These are phyloP conservation scores for Coemansia sp. DNA, from an alignment of 192 early-diverging fungal genomes.

Conservation along the genomic window DNA sequence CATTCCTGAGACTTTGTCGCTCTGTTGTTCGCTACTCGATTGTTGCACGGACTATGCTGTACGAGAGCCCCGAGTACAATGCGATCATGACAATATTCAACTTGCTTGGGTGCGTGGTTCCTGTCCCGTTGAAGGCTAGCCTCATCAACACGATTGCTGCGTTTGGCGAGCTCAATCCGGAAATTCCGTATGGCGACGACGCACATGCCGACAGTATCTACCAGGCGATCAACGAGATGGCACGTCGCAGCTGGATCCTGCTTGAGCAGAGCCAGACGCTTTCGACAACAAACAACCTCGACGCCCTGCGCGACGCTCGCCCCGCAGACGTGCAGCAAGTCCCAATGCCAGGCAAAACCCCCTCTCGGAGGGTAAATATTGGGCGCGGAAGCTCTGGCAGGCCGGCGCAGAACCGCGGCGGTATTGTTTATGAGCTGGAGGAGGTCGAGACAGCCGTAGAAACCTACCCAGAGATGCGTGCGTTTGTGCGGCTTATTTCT, in stretches of 20 bases:
- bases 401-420: slow-evolving; percentile 35
- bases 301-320: slow-evolving; percentile 18
- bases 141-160: slow-evolving; percentile 78
- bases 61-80: slow-evolving; percentile 65
- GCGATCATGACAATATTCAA: slow-evolving; percentile 73
- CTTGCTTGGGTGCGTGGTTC: slow-evolving; percentile 77
- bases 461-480: slow-evolving; percentile 84
- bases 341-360: slow-evolving; percentile 22
- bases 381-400: slow-evolving; percentile 26
- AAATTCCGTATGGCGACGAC: slow-evolving; percentile 39
- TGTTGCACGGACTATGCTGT: slow-evolving; percentile 65
- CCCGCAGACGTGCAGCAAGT: slow-evolving; percentile 19
- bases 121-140: slow-evolving; percentile 77
- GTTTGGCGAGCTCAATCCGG: slow-evolving; percentile 60
- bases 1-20: slow-evolving; percentile 75
- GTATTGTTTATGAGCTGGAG: slow-evolving; percentile 76
- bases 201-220: slow-evolving; percentile 26
- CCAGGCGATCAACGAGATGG: slow-evolving; percentile 55
- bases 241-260: slow-evolving; percentile 73
- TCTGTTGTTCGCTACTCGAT: slow-evolving; percentile 78
- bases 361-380: slow-evolving; percentile 20
- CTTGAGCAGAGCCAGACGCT: slow-evolving; percentile 75
- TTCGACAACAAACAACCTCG: slow-evolving; percentile 41
- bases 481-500: slow-evolving; percentile 75
- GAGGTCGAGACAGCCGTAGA: slow-evolving; percentile 76